These are phyloP conservation scores for Penicillium sp. DNA, from an alignment of 2,329 filamentous ascomycete species.

Conservation along the genomic window DNA sequence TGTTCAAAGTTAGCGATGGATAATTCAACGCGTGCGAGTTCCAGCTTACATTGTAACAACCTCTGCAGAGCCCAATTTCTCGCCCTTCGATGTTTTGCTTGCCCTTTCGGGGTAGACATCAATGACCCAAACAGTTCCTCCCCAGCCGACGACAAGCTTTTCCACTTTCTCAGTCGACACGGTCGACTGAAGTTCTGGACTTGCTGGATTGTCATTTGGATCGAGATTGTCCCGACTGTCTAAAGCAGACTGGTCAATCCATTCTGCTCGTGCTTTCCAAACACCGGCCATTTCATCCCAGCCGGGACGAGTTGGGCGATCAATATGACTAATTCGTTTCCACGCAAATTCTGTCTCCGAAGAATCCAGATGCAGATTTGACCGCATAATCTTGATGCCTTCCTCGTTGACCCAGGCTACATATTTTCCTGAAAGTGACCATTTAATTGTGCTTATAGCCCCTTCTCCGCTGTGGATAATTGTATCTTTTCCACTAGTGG, in stretches of 20 bases:
- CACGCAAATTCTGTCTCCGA: slow-evolving; percentile 79
- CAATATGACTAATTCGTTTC: slow-evolving; percentile 91
- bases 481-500: slow-evolving; percentile 77
- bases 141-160: slow-evolving; percentile 90
- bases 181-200: slow-evolving; percentile 45
- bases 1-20: slow-evolving; percentile 26
- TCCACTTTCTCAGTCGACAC: slow-evolving; percentile 53
- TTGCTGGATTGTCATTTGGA: slow-evolving; percentile 26
- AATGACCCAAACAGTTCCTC: slow-evolving; percentile 92
- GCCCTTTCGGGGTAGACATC: slow-evolving; percentile 76
- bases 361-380: slow-evolving; percentile 75
- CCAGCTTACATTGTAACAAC: slow-evolving; percentile 84
- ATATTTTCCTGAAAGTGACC: slow-evolving; percentile 89
- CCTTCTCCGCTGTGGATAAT: slow-evolving; percentile 91
- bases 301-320: slow-evolving; percentile 76
- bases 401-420: slow-evolving; percentile 96
- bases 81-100: slow-evolving; percentile 67
- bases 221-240: slow-evolving; percentile 63
- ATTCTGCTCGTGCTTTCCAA: slow-evolving; percentile 89
- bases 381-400: slow-evolving; percentile 96
- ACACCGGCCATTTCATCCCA: slow-evolving; percentile 97
- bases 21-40: not conserved
- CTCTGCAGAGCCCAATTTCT: slow-evolving; percentile 74
- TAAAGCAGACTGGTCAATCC: slow-evolving; percentile 83
- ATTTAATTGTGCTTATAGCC: slow-evolving; percentile 85